phyloP scores from a whole-genome alignment of 805 yeast genomes.

The Saccharomycopsis selenospora region DNA sequence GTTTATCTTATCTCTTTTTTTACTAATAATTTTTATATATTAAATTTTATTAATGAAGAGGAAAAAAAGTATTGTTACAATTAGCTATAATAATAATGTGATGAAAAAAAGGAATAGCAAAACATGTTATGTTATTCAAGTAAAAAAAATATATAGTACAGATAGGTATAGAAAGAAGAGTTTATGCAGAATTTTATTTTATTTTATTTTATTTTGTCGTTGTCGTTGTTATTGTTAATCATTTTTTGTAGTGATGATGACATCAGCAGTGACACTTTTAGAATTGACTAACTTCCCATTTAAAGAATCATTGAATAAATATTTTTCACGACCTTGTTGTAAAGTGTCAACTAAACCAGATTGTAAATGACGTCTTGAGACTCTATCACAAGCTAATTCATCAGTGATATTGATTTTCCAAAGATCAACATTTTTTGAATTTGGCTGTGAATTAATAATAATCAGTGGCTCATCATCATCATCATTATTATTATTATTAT shows the following conservation, averaged over 20 bases:
- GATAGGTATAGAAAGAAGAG: too few species aligned
- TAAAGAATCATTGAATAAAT: conserved; percentile 14
- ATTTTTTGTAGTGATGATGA: not conserved
- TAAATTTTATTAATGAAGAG: too few species aligned
- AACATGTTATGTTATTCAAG: too few species aligned
- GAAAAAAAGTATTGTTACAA: not conserved
- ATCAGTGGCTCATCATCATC: conserved; percentile 17
- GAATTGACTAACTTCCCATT: conserved; percentile 14
- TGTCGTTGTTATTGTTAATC: conserved; percentile 1
- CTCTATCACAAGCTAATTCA: conserved; percentile 43
- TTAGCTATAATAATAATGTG: not conserved
- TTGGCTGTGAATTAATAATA: not conserved
- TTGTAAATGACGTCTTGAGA: conserved; percentile 57
- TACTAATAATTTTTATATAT: too few species aligned
- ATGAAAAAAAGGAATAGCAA: not conserved
- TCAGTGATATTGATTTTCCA: conserved; percentile 47
- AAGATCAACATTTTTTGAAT: conserved; percentile 29
- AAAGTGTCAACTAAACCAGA: conserved; percentile 45
- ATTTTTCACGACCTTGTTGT: conserved; percentile 37
- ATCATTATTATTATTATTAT: conserved; percentile 2
- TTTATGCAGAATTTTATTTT: too few species aligned
- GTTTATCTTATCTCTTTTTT: too few species aligned
- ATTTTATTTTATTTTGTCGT: too few species aligned
- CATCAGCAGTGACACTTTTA: conserved; percentile 1
- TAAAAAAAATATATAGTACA: not conserved